phyloP scores from a whole-genome alignment of 169 alveolate genomes.

The Eimeria sp. region DNA sequence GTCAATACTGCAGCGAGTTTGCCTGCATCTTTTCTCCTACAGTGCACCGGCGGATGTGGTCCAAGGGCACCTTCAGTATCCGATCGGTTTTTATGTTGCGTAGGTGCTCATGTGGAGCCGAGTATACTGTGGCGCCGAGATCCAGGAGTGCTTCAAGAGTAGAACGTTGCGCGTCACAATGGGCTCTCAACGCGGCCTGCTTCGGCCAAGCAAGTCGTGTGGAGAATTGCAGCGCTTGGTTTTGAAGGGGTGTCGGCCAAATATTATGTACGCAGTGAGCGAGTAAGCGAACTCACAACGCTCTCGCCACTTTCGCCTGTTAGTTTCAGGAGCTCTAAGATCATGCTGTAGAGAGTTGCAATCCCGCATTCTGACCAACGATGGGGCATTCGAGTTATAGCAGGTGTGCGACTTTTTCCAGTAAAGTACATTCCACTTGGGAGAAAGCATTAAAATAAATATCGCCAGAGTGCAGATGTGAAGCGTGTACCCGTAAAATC shows the following conservation, averaged over 20 bases:
- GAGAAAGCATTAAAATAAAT: background rate
- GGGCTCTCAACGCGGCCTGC: no score
- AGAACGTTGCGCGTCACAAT: background rate
- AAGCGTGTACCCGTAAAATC: background rate
- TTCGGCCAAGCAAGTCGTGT: background rate
- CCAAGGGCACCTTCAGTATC: background rate
- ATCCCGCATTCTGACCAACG: background rate
- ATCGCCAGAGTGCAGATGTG: background rate
- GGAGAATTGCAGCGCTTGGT: background rate
- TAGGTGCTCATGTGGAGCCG: constrained; percentile 55
- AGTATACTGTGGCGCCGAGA: constrained; percentile 47
- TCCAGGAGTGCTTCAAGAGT: background rate
- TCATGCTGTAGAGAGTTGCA: background rate
- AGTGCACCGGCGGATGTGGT: background rate
- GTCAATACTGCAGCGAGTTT: background rate
- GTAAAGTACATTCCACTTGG: no score
- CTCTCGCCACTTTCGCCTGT: background rate
- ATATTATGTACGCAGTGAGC: background rate
- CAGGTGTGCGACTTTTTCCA: no score
- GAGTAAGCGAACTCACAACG: background rate
- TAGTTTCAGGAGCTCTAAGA: background rate
- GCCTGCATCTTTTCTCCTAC: background rate
- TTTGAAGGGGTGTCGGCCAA: background rate
- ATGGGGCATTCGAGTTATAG: no score
- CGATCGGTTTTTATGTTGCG: background rate